phyloP scores from a whole-genome alignment of 176 grass and related monocot genomes.

The Zea luxurians region DNA sequence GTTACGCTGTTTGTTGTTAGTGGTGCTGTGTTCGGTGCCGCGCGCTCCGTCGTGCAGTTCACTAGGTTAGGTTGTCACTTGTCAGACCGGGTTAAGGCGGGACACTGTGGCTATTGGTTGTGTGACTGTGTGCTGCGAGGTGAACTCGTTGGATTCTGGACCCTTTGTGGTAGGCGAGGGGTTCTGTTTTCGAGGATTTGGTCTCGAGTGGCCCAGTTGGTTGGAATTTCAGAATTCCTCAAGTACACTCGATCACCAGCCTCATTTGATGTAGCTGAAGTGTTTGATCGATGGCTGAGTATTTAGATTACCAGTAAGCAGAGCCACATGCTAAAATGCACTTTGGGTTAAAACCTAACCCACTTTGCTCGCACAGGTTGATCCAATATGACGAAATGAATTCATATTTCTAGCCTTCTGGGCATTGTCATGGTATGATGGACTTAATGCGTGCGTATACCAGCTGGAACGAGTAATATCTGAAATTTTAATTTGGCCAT shows the following conservation, averaged over 20 bases:
- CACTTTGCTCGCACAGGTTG: not conserved
- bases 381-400: not conserved
- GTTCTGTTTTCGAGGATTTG: not conserved
- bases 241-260: not conserved
- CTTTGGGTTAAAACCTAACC: not conserved
- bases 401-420: not conserved
- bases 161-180: no score
- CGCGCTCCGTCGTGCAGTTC: not conserved
- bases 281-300: not conserved
- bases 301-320: constrained; percentile 21
- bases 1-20: not conserved
- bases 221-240: constrained; percentile 12
- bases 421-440: not conserved
- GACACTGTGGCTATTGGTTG: not conserved
- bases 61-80: not conserved
- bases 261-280: not conserved
- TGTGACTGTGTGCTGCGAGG: not conserved
- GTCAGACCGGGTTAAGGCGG: not conserved
- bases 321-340: not conserved
- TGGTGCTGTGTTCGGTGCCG: not conserved
- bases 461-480: constrained; percentile 7
- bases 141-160: not conserved
- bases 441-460: not conserved
- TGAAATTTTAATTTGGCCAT: constrained; percentile 7
- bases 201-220: not conserved